Evolutionary conservation across 2,329 filamentous ascomycete species (phyloP).

Genomic region (Cercospora zeae-maydis): DNA sequence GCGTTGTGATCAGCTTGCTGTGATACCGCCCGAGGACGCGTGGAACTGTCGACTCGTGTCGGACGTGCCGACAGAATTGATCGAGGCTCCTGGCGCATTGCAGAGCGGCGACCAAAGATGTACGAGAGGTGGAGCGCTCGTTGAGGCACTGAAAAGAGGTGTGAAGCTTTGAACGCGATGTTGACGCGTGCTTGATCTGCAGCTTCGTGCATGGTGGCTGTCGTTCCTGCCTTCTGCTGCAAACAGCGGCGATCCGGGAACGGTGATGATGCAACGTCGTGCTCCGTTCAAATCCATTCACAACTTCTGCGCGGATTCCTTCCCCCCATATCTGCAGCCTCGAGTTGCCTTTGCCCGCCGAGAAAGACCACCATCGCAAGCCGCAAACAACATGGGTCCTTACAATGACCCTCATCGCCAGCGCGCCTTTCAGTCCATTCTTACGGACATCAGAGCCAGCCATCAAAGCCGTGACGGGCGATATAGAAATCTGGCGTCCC

Average conservation of each 20-base stretch:
- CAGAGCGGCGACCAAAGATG: not conserved
- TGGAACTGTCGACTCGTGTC: too few relatives aligned
- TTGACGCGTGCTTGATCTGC: not conserved
- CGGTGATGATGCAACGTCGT: not conserved
- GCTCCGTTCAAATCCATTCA: not conserved
- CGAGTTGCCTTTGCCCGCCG: not conserved
- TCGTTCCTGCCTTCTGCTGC: not conserved
- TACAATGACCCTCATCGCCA: not conserved
- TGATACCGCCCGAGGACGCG: too few relatives aligned
- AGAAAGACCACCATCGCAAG: not conserved
- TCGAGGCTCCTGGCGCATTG: too few relatives aligned
- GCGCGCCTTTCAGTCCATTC: not conserved
- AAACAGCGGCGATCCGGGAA: not conserved
- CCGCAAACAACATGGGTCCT: not conserved
- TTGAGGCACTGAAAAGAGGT: not conserved
- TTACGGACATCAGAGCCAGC: not conserved
- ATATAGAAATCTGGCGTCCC: not conserved
- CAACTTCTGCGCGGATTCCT: not conserved
- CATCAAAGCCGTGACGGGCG: not conserved
- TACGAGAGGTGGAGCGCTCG: not conserved
- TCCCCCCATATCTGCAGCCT: not conserved
- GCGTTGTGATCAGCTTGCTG: too few relatives aligned
- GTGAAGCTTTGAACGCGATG: not conserved
- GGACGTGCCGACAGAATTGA: too few relatives aligned
- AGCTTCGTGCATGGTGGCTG: not conserved